Percentiles rank a stretch among this genome's conserved stretches.
These are phyloP conservation scores for Hypericum perforatum DNA, from an alignment of 345 rosid species.

Conservation along the genomic window DNA sequence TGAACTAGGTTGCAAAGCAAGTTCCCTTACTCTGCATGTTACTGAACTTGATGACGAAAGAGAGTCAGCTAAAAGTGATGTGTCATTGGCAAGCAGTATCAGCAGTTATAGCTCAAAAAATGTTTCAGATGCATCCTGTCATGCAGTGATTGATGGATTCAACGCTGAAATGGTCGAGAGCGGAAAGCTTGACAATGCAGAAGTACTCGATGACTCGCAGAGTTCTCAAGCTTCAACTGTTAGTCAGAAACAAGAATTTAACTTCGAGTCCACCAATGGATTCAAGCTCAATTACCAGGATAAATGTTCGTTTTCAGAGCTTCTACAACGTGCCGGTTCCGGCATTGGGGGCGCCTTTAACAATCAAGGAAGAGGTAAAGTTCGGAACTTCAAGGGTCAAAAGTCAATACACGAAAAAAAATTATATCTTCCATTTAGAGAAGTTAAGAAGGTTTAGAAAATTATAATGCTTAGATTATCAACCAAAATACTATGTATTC, in stretches of 20 bases:
- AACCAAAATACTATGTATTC: too few species aligned
- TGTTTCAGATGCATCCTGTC: constrained; percentile 15
- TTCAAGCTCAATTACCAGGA: constrained; percentile 15
- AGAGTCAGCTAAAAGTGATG: constrained; percentile 38
- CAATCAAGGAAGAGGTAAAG: constrained; percentile 16
- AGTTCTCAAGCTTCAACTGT: constrained; percentile 28
- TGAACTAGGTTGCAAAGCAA: constrained; percentile 33
- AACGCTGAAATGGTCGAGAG: constrained; percentile 20
- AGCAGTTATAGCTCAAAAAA: constrained; percentile 24
- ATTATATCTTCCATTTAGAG: constrained; percentile 11
- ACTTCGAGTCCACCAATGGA: constrained; percentile 29
- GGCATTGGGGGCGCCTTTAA: constrained; percentile 19
- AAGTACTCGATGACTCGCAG: constrained; percentile 16
- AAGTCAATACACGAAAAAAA: constrained; percentile 9
- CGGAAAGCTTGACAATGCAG: not conserved
- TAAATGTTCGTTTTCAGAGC: constrained; percentile 41
- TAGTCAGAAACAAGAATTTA: constrained; percentile 40
- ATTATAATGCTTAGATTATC: not conserved
- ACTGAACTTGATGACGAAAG: constrained; percentile 34
- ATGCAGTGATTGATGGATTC: constrained; percentile 21
- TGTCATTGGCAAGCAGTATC: constrained; percentile 32
- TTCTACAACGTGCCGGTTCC: constrained; percentile 38
- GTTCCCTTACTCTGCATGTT: constrained; percentile 31
- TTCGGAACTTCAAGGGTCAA: constrained; percentile 20
- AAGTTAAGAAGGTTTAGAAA: constrained; percentile 17